These are phyloP conservation scores for Sutorius australiensis DNA, from an alignment of 768 basidiomycete genomes.

Conservation along the genomic window DNA sequence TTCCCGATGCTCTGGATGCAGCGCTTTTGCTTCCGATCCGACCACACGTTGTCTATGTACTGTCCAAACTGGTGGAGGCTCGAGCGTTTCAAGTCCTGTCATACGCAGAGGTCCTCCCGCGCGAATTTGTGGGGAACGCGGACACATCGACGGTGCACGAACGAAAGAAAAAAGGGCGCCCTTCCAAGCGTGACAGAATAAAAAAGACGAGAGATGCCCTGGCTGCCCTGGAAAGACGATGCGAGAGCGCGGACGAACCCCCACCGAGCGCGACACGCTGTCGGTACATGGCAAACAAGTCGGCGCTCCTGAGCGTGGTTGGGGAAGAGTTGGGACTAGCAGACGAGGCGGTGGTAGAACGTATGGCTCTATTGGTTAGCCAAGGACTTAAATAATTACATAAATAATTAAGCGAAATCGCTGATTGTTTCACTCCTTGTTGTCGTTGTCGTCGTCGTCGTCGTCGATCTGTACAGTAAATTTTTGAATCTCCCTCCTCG, in stretches of 20 bases:
- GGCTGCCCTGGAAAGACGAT: conserved; percentile 46
- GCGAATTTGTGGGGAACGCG: conserved; percentile 55
- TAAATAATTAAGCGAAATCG: neutral
- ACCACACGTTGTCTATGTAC: conserved; percentile 48
- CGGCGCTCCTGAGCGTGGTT: conserved; percentile 37
- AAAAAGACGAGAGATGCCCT: conserved; percentile 52
- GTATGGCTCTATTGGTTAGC: conserved; percentile 41
- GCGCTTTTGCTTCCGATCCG: conserved; percentile 43
- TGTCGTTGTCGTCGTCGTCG: conserved; percentile 1
- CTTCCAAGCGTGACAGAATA: conserved; percentile 55
- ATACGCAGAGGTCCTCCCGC: conserved; percentile 51
- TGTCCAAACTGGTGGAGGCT: conserved; percentile 45
- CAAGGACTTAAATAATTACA: neutral
- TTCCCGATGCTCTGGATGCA: conserved; percentile 46
- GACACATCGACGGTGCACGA: conserved; percentile 2
- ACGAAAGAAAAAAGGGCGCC: conserved; percentile 59
- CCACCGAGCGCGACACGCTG: conserved; percentile 31
- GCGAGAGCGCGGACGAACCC: conserved; percentile 24
- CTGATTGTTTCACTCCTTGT: neutral
- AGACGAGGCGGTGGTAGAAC: conserved; percentile 43
- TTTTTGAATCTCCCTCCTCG: neutral
- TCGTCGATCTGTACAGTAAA: neutral
- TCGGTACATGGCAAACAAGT: conserved; percentile 45
- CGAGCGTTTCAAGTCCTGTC: conserved; percentile 62
- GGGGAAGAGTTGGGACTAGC: conserved; percentile 17